Base-by-base conservation (phyloP, 2,329 filamentous ascomycete genomes). In the Beauveria sp. region DNA sequence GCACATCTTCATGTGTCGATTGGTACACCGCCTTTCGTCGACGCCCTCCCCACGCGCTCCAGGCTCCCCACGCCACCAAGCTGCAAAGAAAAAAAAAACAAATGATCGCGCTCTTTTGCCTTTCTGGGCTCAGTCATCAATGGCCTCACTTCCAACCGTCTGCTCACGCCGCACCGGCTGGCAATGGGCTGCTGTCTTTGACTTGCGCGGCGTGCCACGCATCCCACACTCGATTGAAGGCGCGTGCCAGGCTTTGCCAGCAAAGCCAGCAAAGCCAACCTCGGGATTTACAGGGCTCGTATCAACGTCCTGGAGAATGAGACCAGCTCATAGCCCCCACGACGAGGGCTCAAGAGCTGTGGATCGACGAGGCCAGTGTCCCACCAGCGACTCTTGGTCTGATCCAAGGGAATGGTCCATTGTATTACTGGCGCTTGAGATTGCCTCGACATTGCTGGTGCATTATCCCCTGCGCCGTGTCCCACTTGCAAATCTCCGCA, bases 341-440 rank as follows among this genome's bases (percentile, higher is more conserved):
- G 57, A 60, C 38, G 49, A 53, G 18, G 18, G 12, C n/a, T 38
- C 48, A 60, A 42, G 50, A 48, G 40, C 59, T 42, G 12, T 61
- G 59, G 59, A 61, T 49, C 59, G 31, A 49, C 49, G 59, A 54
- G 26, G 54, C 50, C 57, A 46, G 46, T 26, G 57, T 60, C 57
- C 57, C 57, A 60, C 57, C 57, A 40, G 28, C 42, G 40, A 45
- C 46, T 40, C 52, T 61, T 55, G 59, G 42, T 61, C 54, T 62
- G 60, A 58, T 58, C 53, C 60, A 62, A 62, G 60, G 40, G 60
- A 62, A 58, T 58, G 60, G 53, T 58, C 53, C 60, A 42, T 56
- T 55, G 52, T 50, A 42, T 34, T 53, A 53, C 49, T 46, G 20
- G 49, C 51, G 52, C 53, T 62, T 57, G 58, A 60, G 51, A 61